Conservation (phyloP, 2,329 filamentous ascomycete species). For the Fusarium sp. region DNA sequence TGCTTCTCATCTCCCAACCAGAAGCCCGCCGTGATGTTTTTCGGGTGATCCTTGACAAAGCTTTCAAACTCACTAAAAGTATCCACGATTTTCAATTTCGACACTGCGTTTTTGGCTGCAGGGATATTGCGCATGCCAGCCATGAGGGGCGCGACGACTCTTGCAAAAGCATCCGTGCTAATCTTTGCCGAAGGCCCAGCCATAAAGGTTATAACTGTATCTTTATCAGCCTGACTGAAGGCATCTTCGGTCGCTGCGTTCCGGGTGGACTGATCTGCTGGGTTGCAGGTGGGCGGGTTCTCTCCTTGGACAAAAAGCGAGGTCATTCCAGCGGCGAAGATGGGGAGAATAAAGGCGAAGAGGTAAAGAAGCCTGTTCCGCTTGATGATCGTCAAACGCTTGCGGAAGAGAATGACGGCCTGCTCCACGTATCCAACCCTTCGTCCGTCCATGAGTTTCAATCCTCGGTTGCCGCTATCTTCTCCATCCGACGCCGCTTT, state of each 20-base stretch:
- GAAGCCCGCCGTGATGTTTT: conserved; percentile 79
- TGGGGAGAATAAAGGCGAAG: conserved; percentile 80
- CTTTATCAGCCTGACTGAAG: conserved; percentile 53
- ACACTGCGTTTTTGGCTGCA: conserved; percentile 33
- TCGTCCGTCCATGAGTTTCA: conserved; percentile 75
- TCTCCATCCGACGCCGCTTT: conserved; percentile 39
- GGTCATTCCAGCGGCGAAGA: conserved; percentile 83
- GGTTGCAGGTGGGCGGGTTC: conserved; percentile 63
- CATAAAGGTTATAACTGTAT: conserved; percentile 43
- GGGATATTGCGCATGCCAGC: conserved; percentile 39
- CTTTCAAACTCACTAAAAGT: conserved; percentile 76
- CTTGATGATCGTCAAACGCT: conserved; percentile 81
- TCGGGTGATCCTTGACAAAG: conserved; percentile 72
- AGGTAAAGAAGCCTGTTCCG: conserved; percentile 83
- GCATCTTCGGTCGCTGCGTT: conserved; percentile 53
- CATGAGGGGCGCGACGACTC: conserved; percentile 58
- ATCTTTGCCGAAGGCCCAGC: conserved; percentile 55
- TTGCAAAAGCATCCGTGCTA: conserved; percentile 42
- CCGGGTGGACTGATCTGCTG: conserved; percentile 58
- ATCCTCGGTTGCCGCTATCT: conserved; percentile 48
- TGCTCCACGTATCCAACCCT: conserved; percentile 78
- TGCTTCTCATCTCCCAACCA: conserved; percentile 75
- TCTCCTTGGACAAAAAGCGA: conserved; percentile 78
- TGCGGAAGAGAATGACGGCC: conserved; percentile 79
- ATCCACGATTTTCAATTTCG: conserved; percentile 66